Conservation (phyloP, 306 rosid species). For the Corylus americana region DNA sequence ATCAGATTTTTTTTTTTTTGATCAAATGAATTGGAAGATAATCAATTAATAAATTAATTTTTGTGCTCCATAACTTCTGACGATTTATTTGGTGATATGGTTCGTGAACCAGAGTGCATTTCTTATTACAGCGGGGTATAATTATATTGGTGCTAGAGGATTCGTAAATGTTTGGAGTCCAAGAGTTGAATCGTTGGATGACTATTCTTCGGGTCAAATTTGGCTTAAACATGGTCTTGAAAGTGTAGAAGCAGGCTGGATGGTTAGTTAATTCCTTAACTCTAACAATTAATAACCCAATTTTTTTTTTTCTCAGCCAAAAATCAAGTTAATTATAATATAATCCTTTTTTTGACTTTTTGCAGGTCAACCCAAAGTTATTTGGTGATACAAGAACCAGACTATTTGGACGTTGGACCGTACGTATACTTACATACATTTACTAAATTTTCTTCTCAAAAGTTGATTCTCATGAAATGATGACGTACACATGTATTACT, state of each 20-base stretch:
- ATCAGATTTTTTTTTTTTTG: too few species aligned
- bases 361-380: constrained; percentile 60
- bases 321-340: too few species aligned
- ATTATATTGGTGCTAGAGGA: constrained; percentile 62
- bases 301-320: background rate
- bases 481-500: too few species aligned
- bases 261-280: constrained; percentile 25
- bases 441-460: too few species aligned
- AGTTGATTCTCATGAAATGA: too few species aligned
- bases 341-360: background rate
- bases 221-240: constrained; percentile 60
- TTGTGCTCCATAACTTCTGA: background rate
- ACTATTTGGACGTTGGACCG: constrained; percentile 58
- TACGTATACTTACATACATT: constrained; percentile 24
- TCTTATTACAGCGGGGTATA: constrained; percentile 43
- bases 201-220: constrained; percentile 63
- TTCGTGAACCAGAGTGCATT: constrained; percentile 38
- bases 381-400: constrained; percentile 52
- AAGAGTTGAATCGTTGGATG: constrained; percentile 35
- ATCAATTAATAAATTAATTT: background rate
- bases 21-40: too few species aligned
- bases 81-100: background rate
- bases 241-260: constrained; percentile 71
- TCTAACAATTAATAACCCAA: background rate
- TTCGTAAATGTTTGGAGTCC: constrained; percentile 67